A percentile compares a stretch with the other conserved stretches of the same genome.
Evolutionary conservation across 31 red algal species (phyloP).

Genomic region (Porphyra umbilicalis): DNA sequence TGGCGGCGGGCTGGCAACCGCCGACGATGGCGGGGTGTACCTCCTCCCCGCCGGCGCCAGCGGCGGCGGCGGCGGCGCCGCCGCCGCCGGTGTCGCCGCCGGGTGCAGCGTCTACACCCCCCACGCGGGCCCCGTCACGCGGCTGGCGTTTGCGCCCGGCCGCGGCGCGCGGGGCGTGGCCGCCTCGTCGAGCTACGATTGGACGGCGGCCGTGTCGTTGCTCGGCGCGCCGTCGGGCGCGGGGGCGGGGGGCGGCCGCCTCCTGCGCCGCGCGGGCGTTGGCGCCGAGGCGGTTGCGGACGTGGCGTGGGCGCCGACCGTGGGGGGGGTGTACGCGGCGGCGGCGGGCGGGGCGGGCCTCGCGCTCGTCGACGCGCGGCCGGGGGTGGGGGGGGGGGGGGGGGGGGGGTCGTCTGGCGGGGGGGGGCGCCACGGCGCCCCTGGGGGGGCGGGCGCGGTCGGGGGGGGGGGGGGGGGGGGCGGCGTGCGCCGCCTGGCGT

Average conservation of each 20-base stretch:
- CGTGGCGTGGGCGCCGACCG: neutral
- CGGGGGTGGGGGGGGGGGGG: too few species aligned
- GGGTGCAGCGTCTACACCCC: too few species aligned
- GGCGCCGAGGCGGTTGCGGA: neutral
- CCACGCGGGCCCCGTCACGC: neutral
- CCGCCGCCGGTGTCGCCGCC: too few species aligned
- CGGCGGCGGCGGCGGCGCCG: too few species aligned
- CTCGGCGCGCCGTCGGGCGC: neutral
- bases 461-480: neutral
- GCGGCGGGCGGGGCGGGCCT: neutral
- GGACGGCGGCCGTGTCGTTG: neutral
- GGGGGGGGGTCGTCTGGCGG: neutral
- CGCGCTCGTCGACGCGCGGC: neutral
- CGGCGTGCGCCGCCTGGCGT: neutral
- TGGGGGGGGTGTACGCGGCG: neutral
- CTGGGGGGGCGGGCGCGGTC: neutral
- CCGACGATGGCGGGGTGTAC: neutral
- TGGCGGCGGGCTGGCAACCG: neutral
- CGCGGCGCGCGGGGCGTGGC: neutral
- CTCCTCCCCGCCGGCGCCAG: neutral
- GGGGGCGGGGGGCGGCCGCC: neutral
- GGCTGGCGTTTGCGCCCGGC: neutral
- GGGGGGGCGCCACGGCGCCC: neutral
- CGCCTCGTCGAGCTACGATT: neutral
- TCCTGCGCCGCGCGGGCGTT: neutral